These are phyloP conservation scores for Grammothele lineata DNA, from an alignment of 768 basidiomycete genomes.

Conservation along the genomic window DNA sequence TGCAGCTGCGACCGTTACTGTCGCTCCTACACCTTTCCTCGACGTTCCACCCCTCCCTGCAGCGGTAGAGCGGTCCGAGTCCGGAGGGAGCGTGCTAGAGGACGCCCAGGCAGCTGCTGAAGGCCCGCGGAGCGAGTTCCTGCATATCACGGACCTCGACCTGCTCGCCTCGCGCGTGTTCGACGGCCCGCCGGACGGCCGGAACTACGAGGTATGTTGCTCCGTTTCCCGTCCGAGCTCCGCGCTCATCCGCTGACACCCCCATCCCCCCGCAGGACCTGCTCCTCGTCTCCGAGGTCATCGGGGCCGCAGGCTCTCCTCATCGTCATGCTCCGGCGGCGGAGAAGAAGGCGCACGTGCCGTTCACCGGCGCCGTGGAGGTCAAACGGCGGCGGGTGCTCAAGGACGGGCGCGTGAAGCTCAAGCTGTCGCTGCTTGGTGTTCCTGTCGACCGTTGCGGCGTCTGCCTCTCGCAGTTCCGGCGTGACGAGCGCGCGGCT, in stretches of 20 bases:
- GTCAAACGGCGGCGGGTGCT: conserved; percentile 56
- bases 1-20: too few relatives aligned
- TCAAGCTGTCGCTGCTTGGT: conserved; percentile 64
- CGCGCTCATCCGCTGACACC: background rate
- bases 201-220: conserved; percentile 53
- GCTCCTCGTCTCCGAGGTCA: conserved; percentile 53
- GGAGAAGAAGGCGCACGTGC: conserved; percentile 11
- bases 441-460: conserved; percentile 64
- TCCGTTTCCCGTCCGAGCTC: background rate
- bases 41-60: background rate
- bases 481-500: conserved; percentile 49
- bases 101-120: conserved; percentile 1
- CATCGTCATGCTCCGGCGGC: conserved; percentile 3
- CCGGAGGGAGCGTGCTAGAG: conserved; percentile 6
- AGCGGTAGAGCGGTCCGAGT: conserved; percentile 7
- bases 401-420: conserved; percentile 63
- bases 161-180: conserved; percentile 55
- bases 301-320: conserved; percentile 55
- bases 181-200: conserved; percentile 39
- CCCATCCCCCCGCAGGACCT: conserved; percentile 46
- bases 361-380: conserved; percentile 35
- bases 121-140: conserved; percentile 8
- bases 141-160: conserved; percentile 52
- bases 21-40: too few relatives aligned
- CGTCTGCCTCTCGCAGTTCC: conserved; percentile 71